phyloP scores from a whole-genome alignment of 2,329 filamentous ascomycete species.

The Gyromitra esculenta region DNA sequence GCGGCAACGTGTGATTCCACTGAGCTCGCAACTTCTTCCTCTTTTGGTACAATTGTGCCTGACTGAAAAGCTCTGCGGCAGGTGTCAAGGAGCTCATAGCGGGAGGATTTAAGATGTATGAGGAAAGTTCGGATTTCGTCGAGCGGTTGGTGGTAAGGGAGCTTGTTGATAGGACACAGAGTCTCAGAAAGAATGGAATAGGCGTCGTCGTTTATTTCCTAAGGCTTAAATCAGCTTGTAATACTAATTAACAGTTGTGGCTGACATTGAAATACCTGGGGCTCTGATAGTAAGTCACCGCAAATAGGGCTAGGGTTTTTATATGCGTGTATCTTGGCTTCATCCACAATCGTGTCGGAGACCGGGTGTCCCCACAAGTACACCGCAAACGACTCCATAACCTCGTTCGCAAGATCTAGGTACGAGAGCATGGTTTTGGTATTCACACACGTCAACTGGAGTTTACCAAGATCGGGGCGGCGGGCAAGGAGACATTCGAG shows the following conservation, averaged over 20 bases:
- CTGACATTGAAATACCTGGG: constrained; percentile 2
- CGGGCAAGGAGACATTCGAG: constrained; percentile 56
- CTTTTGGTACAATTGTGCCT: too few species aligned
- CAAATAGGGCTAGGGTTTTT: neutral
- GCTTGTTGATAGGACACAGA: constrained; percentile 28
- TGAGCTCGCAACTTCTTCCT: too few species aligned
- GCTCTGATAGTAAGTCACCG: constrained; percentile 9
- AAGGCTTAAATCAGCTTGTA: neutral
- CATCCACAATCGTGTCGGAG: neutral
- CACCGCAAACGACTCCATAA: constrained; percentile 56
- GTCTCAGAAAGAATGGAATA: constrained; percentile 11
- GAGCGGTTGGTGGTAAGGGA: constrained; percentile 24
- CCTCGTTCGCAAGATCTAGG: constrained; percentile 59
- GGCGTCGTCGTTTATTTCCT: constrained; percentile 24
- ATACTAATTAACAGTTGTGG: too few species aligned
- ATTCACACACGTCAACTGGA: constrained; percentile 58
- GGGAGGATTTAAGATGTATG: constrained; percentile 22
- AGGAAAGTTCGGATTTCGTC: constrained; percentile 29
- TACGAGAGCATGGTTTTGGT: constrained; percentile 58
- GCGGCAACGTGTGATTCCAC: neutral
- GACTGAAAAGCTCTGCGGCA: neutral
- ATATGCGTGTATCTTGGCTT: neutral
- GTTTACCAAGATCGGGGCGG: constrained; percentile 57
- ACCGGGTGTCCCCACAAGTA: constrained; percentile 1
- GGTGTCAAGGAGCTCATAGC: constrained; percentile 26